phyloP scores from a whole-genome alignment of 129 eudicot genomes.

The Chrysanthemum lavandulifolium region DNA sequence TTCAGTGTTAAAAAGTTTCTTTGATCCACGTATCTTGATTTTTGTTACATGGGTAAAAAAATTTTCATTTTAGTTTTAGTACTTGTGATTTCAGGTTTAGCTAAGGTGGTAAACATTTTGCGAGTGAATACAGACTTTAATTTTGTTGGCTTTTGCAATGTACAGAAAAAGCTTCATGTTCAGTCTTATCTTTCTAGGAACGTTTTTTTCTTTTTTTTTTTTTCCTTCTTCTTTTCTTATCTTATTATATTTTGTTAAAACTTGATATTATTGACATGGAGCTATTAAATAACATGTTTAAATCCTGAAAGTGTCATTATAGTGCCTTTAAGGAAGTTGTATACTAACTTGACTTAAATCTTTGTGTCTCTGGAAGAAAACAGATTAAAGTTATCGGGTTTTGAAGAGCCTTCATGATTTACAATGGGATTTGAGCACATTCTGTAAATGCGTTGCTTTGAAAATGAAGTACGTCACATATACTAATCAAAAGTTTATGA shows the following conservation, averaged over 20 bases:
- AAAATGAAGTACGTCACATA: conserved; percentile 50
- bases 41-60: neutral
- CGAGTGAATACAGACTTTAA: neutral
- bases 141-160: too few relatives aligned
- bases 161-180: neutral
- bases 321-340: neutral
- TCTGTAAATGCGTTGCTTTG: conserved; percentile 49
- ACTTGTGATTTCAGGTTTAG: neutral
- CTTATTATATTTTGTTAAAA: neutral
- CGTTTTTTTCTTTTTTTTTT: too few relatives aligned
- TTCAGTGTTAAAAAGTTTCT: neutral
- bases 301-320: neutral
- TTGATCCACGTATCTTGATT: neutral
- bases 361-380: conserved; percentile 13
- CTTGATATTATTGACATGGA: neutral
- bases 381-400: conserved; percentile 8
- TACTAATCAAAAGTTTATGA: neutral
- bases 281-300: neutral
- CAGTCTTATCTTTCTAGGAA: conserved; percentile 7
- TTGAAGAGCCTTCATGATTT: conserved; percentile 8
- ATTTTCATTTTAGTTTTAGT: neutral
- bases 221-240: too few relatives aligned
- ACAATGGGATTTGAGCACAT: conserved; percentile 26
- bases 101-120: neutral
- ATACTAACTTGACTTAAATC: neutral